A percentile compares a stretch with the other conserved stretches of the same genome.
Evolutionary conservation across 2,329 filamentous ascomycete species (phyloP).

Genomic region (Xylariomycetidae sp.): DNA sequence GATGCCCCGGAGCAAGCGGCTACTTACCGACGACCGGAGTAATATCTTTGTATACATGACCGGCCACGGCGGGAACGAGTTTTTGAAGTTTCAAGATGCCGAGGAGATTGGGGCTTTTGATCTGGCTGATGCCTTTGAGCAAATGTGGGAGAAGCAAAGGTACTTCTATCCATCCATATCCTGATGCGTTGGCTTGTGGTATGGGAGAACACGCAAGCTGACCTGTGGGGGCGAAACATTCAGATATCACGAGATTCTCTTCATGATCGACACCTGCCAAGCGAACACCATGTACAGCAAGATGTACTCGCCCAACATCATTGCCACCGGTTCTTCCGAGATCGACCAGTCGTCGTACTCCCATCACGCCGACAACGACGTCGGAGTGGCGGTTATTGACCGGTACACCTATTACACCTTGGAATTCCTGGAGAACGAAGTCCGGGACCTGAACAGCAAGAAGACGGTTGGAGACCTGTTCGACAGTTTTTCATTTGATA

Average conservation of each 20-base stretch:
- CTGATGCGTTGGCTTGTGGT: too few species aligned
- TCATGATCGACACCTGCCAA: slow-evolving; percentile 99
- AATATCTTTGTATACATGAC: slow-evolving; percentile 99
- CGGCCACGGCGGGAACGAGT: slow-evolving; percentile 94
- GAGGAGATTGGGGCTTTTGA: slow-evolving; percentile 97
- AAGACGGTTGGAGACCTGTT: slow-evolving; percentile 91
- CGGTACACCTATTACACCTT: slow-evolving; percentile 98
- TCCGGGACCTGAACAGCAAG: slow-evolving; percentile 79
- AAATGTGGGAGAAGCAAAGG: slow-evolving; percentile 99
- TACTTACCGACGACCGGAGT: slow-evolving; percentile 90
- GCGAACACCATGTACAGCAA: slow-evolving; percentile 99
- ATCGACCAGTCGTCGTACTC: slow-evolving; percentile 96
- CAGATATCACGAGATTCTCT: slow-evolving; percentile 92
- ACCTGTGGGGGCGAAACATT: neutral
- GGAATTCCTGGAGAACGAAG: slow-evolving; percentile 88
- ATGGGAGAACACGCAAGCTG: too few species aligned
- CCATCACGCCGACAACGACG: slow-evolving; percentile 96
- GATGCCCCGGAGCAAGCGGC: slow-evolving; percentile 87
- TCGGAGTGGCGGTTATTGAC: slow-evolving; percentile 96
- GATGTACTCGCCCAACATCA: slow-evolving; percentile 96
- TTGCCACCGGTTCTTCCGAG: slow-evolving; percentile 93
- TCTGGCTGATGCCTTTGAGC: slow-evolving; percentile 92
- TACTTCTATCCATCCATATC: neutral
- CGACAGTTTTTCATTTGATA: slow-evolving; percentile 88
- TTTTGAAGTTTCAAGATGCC: slow-evolving; percentile 95